Percentiles rank a stretch among this genome's conserved stretches.
phyloP scores from a whole-genome alignment of 2,329 filamentous ascomycete species.

The Aureobasidium mangrovei region DNA sequence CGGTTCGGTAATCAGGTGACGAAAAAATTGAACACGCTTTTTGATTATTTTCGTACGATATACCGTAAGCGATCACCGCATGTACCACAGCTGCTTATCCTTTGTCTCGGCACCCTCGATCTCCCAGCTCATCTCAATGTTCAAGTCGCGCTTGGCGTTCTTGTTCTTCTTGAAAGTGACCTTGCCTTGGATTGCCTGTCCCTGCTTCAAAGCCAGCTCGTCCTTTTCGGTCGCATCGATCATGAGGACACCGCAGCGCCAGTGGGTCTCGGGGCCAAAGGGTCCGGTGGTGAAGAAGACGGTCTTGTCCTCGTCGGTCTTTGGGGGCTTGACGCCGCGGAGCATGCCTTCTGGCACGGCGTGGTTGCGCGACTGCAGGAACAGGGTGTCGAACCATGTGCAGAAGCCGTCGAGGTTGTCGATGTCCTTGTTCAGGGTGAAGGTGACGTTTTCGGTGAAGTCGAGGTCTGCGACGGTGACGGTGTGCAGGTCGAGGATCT shows the following conservation, averaged over 20 bases:
- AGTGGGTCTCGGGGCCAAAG: slow-evolving; percentile 68
- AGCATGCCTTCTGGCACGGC: slow-evolving; percentile 40
- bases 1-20: no score
- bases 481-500: slow-evolving; percentile 67
- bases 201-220: slow-evolving; percentile 41
- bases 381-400: slow-evolving; percentile 93
- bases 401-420: slow-evolving; percentile 75
- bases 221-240: slow-evolving; percentile 50
- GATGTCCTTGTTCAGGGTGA: slow-evolving; percentile 52
- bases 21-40: no score
- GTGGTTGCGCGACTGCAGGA: slow-evolving; percentile 51
- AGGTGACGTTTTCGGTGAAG: slow-evolving; percentile 62
- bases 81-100: slow-evolving; percentile 25
- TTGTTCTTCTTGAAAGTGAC: slow-evolving; percentile 21
- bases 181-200: slow-evolving; percentile 51
- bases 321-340: slow-evolving; percentile 31
- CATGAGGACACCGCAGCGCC: slow-evolving; percentile 75
- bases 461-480: slow-evolving; percentile 62
- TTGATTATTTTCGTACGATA: background rate
- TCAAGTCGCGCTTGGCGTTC: slow-evolving; percentile 31
- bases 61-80: slow-evolving; percentile 17
- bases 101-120: slow-evolving; percentile 21
- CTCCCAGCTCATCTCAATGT: slow-evolving; percentile 33
- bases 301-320: slow-evolving; percentile 54
- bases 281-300: slow-evolving; percentile 88